These are phyloP conservation scores for Nicotiana tabacum DNA, from an alignment of 257 asterid species.

Conservation along the genomic window DNA sequence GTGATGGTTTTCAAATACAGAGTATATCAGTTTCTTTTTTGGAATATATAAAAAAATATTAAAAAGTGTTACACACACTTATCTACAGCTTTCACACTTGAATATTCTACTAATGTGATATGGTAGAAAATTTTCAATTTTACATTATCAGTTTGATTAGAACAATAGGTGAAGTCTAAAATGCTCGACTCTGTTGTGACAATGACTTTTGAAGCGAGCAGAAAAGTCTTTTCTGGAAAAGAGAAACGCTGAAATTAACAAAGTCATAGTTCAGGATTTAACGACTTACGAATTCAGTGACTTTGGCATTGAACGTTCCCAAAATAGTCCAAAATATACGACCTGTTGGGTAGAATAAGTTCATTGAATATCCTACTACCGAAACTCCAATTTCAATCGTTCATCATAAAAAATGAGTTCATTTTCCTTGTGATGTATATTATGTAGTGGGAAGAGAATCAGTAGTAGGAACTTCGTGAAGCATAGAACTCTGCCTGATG, in stretches of 20 bases:
- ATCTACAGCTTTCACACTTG: neutral
- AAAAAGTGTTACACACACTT: neutral
- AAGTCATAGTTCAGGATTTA: no score
- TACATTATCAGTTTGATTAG: no score
- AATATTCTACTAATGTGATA: neutral
- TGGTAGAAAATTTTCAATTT: no score
- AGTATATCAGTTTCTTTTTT: no score
- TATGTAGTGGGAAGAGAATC: neutral
- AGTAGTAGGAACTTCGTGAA: neutral
- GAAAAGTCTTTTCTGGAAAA: no score
- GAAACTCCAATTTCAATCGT: neutral
- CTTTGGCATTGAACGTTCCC: no score
- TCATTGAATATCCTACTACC: neutral
- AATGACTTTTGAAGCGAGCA: no score
- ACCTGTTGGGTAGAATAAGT: neutral
- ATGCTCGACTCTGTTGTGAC: no score
- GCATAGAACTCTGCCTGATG: neutral
- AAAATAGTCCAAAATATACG: neutral
- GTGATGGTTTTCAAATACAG: neutral
- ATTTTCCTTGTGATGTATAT: neutral
- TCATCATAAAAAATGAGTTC: neutral
- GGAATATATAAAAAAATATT: no score
- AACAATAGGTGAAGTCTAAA: no score
- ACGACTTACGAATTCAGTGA: no score
- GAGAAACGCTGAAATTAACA: no score